A percentile compares a stretch with the other conserved stretches of the same genome.
These are phyloP conservation scores for Tylopilus rubrobrunneus DNA, from an alignment of 768 basidiomycete genomes.

Conservation along the genomic window DNA sequence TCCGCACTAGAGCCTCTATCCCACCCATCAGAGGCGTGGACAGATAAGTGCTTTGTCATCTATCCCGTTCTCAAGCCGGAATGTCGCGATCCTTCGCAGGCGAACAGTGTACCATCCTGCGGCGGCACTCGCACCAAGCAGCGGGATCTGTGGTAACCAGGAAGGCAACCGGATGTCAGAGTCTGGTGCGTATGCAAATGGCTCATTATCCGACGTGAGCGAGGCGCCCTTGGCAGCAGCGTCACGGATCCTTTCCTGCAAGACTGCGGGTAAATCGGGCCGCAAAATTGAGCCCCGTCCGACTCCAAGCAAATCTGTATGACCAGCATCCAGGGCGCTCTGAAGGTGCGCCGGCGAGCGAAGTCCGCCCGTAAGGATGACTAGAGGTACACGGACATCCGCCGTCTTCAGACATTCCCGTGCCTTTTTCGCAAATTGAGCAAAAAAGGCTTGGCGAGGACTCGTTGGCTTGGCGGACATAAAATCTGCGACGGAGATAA, in stretches of 20 bases:
- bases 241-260: constrained; percentile 21
- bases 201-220: constrained; percentile 22
- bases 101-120: constrained; percentile 66
- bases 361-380: constrained; percentile 24
- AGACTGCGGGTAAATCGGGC: constrained; percentile 53
- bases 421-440: constrained; percentile 25
- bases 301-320: constrained; percentile 78
- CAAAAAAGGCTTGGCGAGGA: constrained; percentile 68
- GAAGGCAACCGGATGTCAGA: constrained; percentile 15
- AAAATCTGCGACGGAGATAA: constrained; percentile 36
- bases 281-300: constrained; percentile 61
- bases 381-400: too few species aligned
- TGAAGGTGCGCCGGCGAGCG: constrained; percentile 53
- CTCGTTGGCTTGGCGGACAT: constrained; percentile 26
- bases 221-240: constrained; percentile 5
- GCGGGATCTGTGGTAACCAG: constrained; percentile 43
- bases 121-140: constrained; percentile 63
- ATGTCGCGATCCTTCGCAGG: constrained; percentile 48
- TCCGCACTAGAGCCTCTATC: constrained; percentile 35
- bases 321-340: constrained; percentile 45
- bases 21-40: constrained; percentile 29
- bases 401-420: too few species aligned
- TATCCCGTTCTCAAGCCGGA: constrained; percentile 3
- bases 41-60: constrained; percentile 1
- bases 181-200: constrained; percentile 41